Percentiles rank a stretch among this genome's conserved stretches.
Conservation (phyloP, 2,329 filamentous ascomycete species). For the Aaosphaeria pasadenensis region DNA sequence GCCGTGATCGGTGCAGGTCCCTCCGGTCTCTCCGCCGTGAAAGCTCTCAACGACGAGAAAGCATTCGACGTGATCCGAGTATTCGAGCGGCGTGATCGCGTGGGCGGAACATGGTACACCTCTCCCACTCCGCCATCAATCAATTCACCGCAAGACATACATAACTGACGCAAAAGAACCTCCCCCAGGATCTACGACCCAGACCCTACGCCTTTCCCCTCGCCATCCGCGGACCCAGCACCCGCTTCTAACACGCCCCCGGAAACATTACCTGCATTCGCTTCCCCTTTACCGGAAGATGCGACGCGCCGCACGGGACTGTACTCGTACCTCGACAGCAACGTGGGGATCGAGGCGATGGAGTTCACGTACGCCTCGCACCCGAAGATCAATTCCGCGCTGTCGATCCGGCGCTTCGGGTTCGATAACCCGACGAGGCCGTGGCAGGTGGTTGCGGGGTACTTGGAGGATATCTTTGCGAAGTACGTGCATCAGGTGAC, state of each 20-base stretch:
- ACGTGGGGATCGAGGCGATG: slow-evolving; percentile 6
- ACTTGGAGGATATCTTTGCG: slow-evolving; percentile 8
- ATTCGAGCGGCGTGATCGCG: slow-evolving; percentile 28
- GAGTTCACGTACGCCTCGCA: slow-evolving; percentile 8
- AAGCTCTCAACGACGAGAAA: slow-evolving; percentile 29
- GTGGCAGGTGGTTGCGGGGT: slow-evolving; percentile 5
- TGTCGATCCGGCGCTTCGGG: slow-evolving; percentile 6
- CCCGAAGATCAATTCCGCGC: slow-evolving; percentile 6
- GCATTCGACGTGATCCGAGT: slow-evolving; percentile 28
- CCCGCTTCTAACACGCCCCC: not conserved
- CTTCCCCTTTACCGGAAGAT: slow-evolving; percentile 4
- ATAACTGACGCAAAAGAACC: not conserved
- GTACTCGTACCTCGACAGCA: slow-evolving; percentile 7
- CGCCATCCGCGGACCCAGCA: not conserved
- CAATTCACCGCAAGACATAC: not conserved
- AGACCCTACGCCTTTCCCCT: slow-evolving; percentile 19
- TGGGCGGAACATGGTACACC: slow-evolving; percentile 29
- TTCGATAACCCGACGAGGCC: slow-evolving; percentile 5
- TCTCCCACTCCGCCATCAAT: not conserved
- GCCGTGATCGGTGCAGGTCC: slow-evolving; percentile 30
- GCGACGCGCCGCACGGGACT: slow-evolving; percentile 5
- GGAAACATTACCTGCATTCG: slow-evolving; percentile 1
- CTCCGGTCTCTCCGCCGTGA: slow-evolving; percentile 23
- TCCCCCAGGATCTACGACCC: slow-evolving; percentile 14
- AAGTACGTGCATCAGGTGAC: slow-evolving; percentile 32